Base-by-base conservation (phyloP, 768 basidiomycete genomes). In the Scleroderma citrinum region DNA sequence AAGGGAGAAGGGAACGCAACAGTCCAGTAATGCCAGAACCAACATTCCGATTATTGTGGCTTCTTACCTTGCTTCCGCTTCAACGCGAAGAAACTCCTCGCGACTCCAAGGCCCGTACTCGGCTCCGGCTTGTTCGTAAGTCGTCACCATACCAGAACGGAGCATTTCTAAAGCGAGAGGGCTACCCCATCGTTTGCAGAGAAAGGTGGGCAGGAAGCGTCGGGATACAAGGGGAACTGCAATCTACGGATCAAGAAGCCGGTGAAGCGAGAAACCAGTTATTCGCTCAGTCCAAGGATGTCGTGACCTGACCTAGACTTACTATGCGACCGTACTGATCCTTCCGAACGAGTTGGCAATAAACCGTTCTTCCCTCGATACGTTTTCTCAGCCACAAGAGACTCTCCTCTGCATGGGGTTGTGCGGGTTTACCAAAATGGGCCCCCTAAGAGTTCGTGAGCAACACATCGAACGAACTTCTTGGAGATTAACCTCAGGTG, bases 281-380 rank as follows among this genome's bases (percentile, higher is more conserved):
- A 19, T 7, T 38, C 36, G 7, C 21, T 26, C 34, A 32, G 14
- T 4, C 46, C 13, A 17, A 53, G 5, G 21, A 5, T 0, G 3
- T 32, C 24, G n/a, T n/a, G 34, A 16, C 7, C 19, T 13, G 20
- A 23, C 3, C 13, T 0, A 13, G 12, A 73, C 83, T 49, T 55
- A 93, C 94, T 17, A 90, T 75, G 16, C 94, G 84, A 4, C 72
- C 70, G 63, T 95, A 96, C 56, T 92, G 93, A 61, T 97, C 94
- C 39, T 80, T 81, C 7, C 78, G 72, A 36, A 88, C 52, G 7
- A 93, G 61, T 55, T 91, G 87, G 55, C 87, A 87, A 44, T 79
- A 81, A 1, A 96, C 71, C 0, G 65, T 72, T 54, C 76, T 80
- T 1, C 83, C 80, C 1, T 74, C 67, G 16, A 91, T 70, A 11